A percentile compares a stretch with the other conserved stretches of the same genome.
These are phyloP conservation scores for Paxillus involutus DNA, from an alignment of 768 basidiomycete species.

Conservation along the genomic window DNA sequence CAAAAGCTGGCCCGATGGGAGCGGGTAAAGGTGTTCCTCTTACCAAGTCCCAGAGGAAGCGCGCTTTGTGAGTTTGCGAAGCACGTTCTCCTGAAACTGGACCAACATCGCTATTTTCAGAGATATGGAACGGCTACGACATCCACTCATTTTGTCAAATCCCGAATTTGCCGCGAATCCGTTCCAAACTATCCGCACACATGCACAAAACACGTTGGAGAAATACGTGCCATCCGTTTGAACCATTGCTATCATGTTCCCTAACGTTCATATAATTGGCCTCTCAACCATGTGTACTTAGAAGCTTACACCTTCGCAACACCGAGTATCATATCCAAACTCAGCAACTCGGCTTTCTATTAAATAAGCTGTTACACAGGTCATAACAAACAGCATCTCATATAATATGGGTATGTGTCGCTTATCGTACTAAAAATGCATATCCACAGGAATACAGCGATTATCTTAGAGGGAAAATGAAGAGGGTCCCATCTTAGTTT, in stretches of 20 bases:
- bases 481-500: not conserved
- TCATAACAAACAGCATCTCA: conserved; percentile 12
- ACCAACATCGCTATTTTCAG: conserved; percentile 35
- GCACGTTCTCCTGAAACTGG: not conserved
- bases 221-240: conserved; percentile 37
- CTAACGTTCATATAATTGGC: not conserved
- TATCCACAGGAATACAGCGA: conserved; percentile 11
- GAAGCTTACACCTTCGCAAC: too few species aligned
- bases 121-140: conserved; percentile 63
- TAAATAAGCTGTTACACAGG: conserved; percentile 21
- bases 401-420: conserved; percentile 20
- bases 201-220: conserved; percentile 75
- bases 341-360: conserved; percentile 8
- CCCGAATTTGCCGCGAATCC: conserved; percentile 67
- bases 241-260: not conserved
- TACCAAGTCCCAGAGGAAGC: conserved; percentile 63
- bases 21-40: conserved; percentile 61
- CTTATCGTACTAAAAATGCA: conserved; percentile 22
- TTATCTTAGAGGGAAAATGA: conserved; percentile 5
- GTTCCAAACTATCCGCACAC: conserved; percentile 75
- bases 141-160: conserved; percentile 67
- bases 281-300: not conserved
- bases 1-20: conserved; percentile 59
- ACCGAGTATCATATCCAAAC: not conserved
- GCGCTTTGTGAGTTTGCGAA: conserved; percentile 55